Conservation (phyloP, 257 asterid species). For the Catharanthus roseus region DNA sequence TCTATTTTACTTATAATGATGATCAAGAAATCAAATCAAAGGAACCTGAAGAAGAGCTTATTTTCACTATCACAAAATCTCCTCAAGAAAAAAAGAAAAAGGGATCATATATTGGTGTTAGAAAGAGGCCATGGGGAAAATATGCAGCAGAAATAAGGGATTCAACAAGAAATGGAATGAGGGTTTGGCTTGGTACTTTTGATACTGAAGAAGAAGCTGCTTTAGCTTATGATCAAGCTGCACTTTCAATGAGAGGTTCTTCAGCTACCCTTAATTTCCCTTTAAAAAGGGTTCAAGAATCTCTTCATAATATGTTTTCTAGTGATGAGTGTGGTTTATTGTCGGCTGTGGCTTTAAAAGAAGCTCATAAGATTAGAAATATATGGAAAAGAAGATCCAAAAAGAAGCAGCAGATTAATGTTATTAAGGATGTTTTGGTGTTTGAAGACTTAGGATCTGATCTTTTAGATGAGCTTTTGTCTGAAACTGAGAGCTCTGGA, state of each 20-base stretch:
- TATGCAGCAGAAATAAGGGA: conserved; percentile 48
- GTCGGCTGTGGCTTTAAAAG: conserved; percentile 30
- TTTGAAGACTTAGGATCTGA: conserved; percentile 38
- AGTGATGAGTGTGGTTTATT: conserved; percentile 20
- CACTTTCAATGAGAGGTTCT: conserved; percentile 45
- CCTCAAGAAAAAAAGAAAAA: conserved; percentile 1
- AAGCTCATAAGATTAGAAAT: conserved; percentile 20
- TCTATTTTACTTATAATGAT: not conserved
- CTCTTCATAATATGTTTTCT: conserved; percentile 25
- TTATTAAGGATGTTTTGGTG: conserved; percentile 21
- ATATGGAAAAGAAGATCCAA: not conserved
- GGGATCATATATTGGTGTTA: conserved; percentile 37
- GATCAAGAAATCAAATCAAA: no score
- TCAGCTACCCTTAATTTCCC: conserved; percentile 33
- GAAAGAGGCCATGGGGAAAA: conserved; percentile 48
- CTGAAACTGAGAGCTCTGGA: conserved; percentile 14
- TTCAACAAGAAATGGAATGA: conserved; percentile 36
- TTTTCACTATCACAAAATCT: not conserved
- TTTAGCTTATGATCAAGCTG: conserved; percentile 43
- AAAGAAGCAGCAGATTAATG: not conserved
- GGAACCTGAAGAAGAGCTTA: not conserved
- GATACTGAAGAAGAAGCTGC: conserved; percentile 37
- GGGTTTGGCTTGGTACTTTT: conserved; percentile 58
- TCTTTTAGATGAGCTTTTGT: conserved; percentile 25
- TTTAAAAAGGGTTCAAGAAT: conserved; percentile 22